Evolutionary conservation across 352 stramenopile genomes (phyloP).

Genomic region (Aphanomyces astaci): DNA sequence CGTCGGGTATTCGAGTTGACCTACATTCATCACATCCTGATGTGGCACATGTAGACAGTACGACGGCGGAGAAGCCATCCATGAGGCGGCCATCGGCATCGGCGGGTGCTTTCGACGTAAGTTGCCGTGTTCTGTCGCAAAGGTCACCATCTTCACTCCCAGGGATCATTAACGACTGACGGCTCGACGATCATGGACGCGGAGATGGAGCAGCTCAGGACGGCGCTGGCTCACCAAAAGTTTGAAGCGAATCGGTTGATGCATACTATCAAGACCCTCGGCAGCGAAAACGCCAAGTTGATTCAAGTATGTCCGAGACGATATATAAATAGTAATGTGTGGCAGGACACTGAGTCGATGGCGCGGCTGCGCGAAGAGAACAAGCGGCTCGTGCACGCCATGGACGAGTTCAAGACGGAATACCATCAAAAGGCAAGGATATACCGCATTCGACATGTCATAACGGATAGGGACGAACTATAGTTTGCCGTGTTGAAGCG

Average conservation of each 20-base stretch:
- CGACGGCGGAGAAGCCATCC: slow-evolving; percentile 10
- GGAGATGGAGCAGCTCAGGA: slow-evolving; percentile 35
- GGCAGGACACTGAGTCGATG: not conserved
- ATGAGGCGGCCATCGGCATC: slow-evolving; percentile 23
- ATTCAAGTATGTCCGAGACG: slow-evolving; percentile 77
- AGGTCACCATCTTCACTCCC: slow-evolving; percentile 28
- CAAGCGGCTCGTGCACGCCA: slow-evolving; percentile 62
- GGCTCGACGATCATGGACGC: not conserved
- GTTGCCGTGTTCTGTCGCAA: not conserved
- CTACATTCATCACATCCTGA: not conserved
- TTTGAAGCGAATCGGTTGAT: slow-evolving; percentile 72
- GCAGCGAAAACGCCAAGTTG: slow-evolving; percentile 73
- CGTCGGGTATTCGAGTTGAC: too few species aligned
- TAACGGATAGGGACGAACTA: too few species aligned
- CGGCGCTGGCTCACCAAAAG: slow-evolving; percentile 62
- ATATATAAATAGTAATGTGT: too few species aligned
- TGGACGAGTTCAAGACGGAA: slow-evolving; percentile 79
- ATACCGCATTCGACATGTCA: too few species aligned
- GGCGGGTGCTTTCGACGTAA: not conserved
- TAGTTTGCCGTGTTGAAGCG: slow-evolving; percentile 85
- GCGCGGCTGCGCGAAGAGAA: slow-evolving; percentile 38
- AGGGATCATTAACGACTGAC: not conserved
- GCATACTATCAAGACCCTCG: slow-evolving; percentile 80
- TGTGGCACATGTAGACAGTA: not conserved
- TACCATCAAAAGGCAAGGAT: slow-evolving; percentile 85